Base-by-base conservation (phyloP, 164 flowering plant species). In the Malania oleifera region DNA sequence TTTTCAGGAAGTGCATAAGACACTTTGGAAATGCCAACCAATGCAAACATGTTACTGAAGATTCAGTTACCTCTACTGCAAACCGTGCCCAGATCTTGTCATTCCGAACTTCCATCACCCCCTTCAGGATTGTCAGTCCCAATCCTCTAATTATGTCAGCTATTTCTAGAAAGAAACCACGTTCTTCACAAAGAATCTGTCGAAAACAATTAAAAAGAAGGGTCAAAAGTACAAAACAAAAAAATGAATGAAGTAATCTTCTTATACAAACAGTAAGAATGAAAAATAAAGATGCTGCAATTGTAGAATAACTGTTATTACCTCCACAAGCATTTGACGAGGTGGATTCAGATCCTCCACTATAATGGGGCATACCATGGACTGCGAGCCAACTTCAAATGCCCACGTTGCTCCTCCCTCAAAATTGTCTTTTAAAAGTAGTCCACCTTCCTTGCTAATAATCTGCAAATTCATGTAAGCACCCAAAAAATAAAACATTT, bases 321-420 rank as follows among this genome's bases (percentile, higher is more conserved):
- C 99, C 97, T 95, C 97, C 19, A 95, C 87, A 65, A 91, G 95
- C 95, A 95, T 79, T 70, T 86, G 95, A 48, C 90, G 90, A 31
- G 96, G 97, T 27, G 76, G 76, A 75, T 80, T 78, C 25, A 91
- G 73, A 71, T 95, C 96, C 73, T 95, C 97, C 28, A 95, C 96
- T 46, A 87, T 79, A 53, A 95, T 95, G 10, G 97, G 97, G 52
- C 97, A 91, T 49, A 83, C 77, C 89, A 80, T 78, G 18, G 99
- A 75, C 50, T 84, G 91, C 22, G 95, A 80, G 14, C 93, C 96
- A 67, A 95, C 89, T 77, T 91, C 97, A 76, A 73, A 86, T 54
- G 97, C 97, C 96, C 95, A 91, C 23, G 97, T 89, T 48, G 89
- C 96, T 56, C 96, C 97, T 56, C 91, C 93, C 64, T 79, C 93